Base-by-base conservation (phyloP, 2,329 filamentous ascomycete species). In the Xylaria sp. region DNA sequence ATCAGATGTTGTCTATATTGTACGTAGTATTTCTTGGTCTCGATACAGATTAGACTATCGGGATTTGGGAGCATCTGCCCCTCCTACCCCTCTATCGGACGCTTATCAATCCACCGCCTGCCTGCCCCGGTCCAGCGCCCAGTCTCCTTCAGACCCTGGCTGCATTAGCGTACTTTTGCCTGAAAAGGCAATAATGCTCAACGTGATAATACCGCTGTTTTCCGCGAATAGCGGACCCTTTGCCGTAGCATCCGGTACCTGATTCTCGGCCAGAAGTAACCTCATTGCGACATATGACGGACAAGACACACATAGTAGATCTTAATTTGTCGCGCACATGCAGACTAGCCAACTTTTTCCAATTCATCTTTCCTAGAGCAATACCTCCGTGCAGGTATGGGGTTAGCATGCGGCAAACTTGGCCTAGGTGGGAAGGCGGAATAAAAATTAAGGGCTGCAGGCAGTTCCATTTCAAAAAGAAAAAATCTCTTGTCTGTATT, bases 201-300 rank as follows among this genome's bases (percentile, higher is more conserved):
- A 53, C 52, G 56, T 47, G n/a, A n/a, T 19, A 35, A 55, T 58
- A 41, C 46, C 63, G 66, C 44, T 61, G 41, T 31, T 64, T 60
- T 68, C 68, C 67, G 65, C 40, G 2, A 53, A 23, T 49, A 37
- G 47, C 31, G 47, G 47, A n/a, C 52, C 19, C 17, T 27, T 21
- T n/a, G n/a, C 40, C n/a, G 19, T 46, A 10, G 15, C 11, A 54
- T 44, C 15, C 25, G 44, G 38, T 60, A 55, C 49, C 48, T 43
- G 31, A 31, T 54, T 31, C 7, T 15, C 4, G 41, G 52, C 1
- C 13, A 33, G 33, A 54, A 33, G 33, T 15, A 52, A 52, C 48
- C 31, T 23, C 6, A 27, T 44, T n/a, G 2, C 8, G 11, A 31
- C 5, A 19, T 11, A 19, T n/a, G n/a, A n/a, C n/a, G n/a, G n/a